Conservation (phyloP, 2,329 filamentous ascomycete genomes). For the Trichoderma hamatum region DNA sequence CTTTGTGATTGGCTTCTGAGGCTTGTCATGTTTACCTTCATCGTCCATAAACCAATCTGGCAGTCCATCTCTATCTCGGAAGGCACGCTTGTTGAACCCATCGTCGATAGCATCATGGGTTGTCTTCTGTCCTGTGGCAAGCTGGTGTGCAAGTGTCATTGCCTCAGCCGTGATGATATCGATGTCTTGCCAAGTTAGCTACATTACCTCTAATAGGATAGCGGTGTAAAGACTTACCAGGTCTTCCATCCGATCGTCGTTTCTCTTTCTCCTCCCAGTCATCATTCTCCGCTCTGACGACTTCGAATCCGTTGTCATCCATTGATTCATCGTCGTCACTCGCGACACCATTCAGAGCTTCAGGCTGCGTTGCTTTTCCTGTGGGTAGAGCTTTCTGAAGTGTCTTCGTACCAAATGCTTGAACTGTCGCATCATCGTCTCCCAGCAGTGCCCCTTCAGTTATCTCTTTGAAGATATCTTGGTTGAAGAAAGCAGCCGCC, state of each 20-base stretch:
- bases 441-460: slow-evolving; percentile 63
- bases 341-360: not conserved
- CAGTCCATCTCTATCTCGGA: slow-evolving; percentile 87
- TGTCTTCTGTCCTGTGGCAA: slow-evolving; percentile 83
- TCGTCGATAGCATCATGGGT: slow-evolving; percentile 83
- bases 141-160: slow-evolving; percentile 92
- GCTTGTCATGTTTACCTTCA: slow-evolving; percentile 79
- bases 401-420: not conserved
- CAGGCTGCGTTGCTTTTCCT: not conserved
- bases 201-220: not conserved
- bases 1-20: slow-evolving; percentile 86
- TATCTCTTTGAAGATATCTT: slow-evolving; percentile 90
- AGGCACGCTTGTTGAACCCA: slow-evolving; percentile 88
- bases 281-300: slow-evolving; percentile 57
- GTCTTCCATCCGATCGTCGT: slow-evolving; percentile 63
- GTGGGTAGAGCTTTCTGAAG: not conserved
- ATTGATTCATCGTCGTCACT: not conserved
- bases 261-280: slow-evolving; percentile 70
- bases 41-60: slow-evolving; percentile 99
- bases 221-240: slow-evolving; percentile 50
- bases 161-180: slow-evolving; percentile 99
- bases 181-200: slow-evolving; percentile 63
- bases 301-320: slow-evolving; percentile 53
- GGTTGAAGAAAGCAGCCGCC: slow-evolving; percentile 87
- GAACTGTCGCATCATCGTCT: slow-evolving; percentile 40